Base-by-base conservation (phyloP, 179 eudicot genomes). In the Nepenthes alata region DNA sequence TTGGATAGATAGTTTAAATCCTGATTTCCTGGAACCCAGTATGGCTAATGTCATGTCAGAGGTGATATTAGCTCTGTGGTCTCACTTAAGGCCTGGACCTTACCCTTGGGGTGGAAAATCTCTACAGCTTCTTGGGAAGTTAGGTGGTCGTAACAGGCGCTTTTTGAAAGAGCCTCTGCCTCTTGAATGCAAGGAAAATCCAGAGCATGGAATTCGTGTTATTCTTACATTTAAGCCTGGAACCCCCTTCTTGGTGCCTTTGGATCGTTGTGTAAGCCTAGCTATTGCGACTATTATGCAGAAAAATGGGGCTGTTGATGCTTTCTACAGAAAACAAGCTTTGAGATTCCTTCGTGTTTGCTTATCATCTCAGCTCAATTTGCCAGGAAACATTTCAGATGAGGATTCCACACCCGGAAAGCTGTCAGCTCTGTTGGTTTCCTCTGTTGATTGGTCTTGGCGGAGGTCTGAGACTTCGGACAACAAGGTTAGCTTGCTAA, bases 21-120 rank as follows among this genome's bases (percentile, higher is more conserved):
- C 98, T 66, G 98, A 89, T 66, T 93, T 93, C 64, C 80, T 93
- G 62, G 98, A 93, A 79, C 98, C 97, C 73, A 93, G 97, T 70
- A 89, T 93, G 98, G 98, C 98, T 36, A 89, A 82, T 81, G 96
- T 89, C 44, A 89, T 93, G 90, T 89, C 98, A 56, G 98, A 93
- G 71, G 94, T 93, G 47, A 87, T 87, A 66, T 78, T 93, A 77
- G 98, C 90, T 53, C 71, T 93, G 48, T 93, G 98, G 98, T 87
- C 91, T 71, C 98, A 89, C 82, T 79, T 93, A 70, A 80, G 84
- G 72, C 98, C 98, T 44, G 86, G 87, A 35, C 97, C 96, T 35
- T 89, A 93, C 79, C 85, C 80, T 69, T 87, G 97, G 91, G 98
- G 98, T 55, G 86, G 81, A 44, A 89, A 83, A 72, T 86, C 97